A percentile compares a stretch with the other conserved stretches of the same genome.
phyloP scores from a whole-genome alignment of 1,139 yeast genomes.

The Suhomyces wounanorum region DNA sequence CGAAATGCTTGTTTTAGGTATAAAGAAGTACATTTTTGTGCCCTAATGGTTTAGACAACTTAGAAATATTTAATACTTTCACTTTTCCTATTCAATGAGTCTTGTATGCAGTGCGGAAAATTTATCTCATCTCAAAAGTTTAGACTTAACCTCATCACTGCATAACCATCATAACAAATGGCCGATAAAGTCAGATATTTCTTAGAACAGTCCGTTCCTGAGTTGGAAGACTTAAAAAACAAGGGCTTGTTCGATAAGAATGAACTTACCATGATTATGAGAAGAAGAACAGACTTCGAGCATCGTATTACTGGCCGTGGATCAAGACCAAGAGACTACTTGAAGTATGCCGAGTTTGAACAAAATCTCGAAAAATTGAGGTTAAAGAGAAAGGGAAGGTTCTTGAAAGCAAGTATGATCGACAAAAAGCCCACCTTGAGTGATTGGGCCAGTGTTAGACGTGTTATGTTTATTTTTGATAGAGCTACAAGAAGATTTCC shows the following conservation, averaged over 20 bases:
- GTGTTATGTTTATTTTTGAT: conserved; percentile 81
- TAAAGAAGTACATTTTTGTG: neutral
- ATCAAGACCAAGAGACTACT: conserved; percentile 73
- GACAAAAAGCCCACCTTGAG: conserved; percentile 64
- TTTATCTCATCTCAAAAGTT: conserved; percentile 9
- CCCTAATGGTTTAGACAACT: neutral
- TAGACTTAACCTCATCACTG: neutral
- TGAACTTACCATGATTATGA: conserved; percentile 85
- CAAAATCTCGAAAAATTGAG: conserved; percentile 77
- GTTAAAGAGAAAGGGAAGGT: conserved; percentile 65
- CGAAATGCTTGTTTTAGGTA: too few relatives aligned
- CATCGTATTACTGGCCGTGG: conserved; percentile 88
- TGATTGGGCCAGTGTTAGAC: conserved; percentile 85
- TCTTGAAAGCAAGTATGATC: conserved; percentile 52
- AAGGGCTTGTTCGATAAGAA: conserved; percentile 78
- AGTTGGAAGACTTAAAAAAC: conserved; percentile 81
- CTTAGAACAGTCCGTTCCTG: conserved; percentile 86
- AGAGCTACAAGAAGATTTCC: conserved; percentile 84
- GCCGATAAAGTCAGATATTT: conserved; percentile 76
- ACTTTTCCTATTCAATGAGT: neutral
- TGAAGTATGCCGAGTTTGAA: conserved; percentile 82
- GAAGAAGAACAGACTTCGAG: conserved; percentile 93
- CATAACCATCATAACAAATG: conserved; percentile 35
- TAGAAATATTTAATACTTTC: neutral
- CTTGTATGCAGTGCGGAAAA: conserved; percentile 9